Evolutionary conservation across 1,139 yeast genomes (phyloP).

Genomic region (Candida sp.): DNA sequence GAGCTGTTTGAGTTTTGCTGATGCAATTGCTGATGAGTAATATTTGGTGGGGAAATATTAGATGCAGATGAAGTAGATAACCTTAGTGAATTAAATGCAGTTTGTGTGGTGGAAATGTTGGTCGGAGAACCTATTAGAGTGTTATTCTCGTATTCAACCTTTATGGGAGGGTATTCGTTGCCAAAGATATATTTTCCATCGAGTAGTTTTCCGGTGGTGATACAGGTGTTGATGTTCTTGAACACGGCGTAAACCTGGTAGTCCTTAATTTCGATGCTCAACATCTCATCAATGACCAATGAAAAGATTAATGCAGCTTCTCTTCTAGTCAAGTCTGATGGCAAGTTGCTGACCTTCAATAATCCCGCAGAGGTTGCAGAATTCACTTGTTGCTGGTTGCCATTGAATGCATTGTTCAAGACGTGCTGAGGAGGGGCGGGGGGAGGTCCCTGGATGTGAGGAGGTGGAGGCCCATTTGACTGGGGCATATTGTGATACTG

Average conservation of each 20-base stretch:
- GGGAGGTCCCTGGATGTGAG: constrained; percentile 8
- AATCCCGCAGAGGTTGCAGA: constrained; percentile 11
- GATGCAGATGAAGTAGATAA: constrained; percentile 17
- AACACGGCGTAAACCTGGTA: constrained; percentile 65
- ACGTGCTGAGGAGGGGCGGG: constrained; percentile 6
- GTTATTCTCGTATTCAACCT: constrained; percentile 52
- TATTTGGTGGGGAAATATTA: constrained; percentile 18
- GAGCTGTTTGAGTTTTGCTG: constrained; percentile 13
- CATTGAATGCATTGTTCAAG: background rate
- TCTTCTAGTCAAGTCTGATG: constrained; percentile 72
- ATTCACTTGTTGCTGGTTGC: constrained; percentile 7
- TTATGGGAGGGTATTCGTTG: constrained; percentile 53
- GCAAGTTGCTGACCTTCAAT: constrained; percentile 40
- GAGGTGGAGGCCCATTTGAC: constrained; percentile 15
- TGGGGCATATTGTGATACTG: constrained; percentile 22
- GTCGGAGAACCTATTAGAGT: constrained; percentile 18
- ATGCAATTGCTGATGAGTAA: constrained; percentile 15
- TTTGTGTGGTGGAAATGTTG: constrained; percentile 19
- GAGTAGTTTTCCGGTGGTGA: constrained; percentile 70
- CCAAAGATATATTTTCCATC: constrained; percentile 74
- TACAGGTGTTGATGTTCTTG: constrained; percentile 64
- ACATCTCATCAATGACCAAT: constrained; percentile 73
- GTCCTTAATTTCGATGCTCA: constrained; percentile 57
- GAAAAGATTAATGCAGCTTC: constrained; percentile 83
- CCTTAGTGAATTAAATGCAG: constrained; percentile 25